These are phyloP conservation scores for Eremothecium cymbalariae DNA, from an alignment of 1,139 yeast genomes.

Conservation along the genomic window DNA sequence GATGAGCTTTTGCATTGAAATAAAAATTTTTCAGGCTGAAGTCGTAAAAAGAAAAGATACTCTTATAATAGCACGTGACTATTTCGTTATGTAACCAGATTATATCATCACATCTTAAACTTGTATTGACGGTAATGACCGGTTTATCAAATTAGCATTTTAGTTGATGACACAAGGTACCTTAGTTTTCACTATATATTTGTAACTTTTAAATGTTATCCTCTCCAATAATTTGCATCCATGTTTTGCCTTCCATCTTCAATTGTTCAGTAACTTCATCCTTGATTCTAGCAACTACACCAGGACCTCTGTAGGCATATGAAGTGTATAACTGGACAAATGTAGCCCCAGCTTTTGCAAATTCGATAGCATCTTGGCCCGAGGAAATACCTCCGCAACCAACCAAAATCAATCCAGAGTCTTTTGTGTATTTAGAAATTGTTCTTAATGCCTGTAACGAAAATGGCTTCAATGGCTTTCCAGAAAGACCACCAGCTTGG, in stretches of 20 bases:
- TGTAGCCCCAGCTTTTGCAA: conserved; percentile 88
- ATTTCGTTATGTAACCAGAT: conserved; percentile 1
- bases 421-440: conserved; percentile 70
- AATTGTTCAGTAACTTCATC: conserved; percentile 65
- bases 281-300: conserved; percentile 68
- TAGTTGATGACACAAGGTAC: no score
- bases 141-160: no score
- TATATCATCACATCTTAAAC: background rate
- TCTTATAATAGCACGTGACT: no score
- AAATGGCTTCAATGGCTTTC: conserved; percentile 80
- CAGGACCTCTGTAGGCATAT: conserved; percentile 90
- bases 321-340: conserved; percentile 82
- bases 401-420: conserved; percentile 55
- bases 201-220: conserved; percentile 34
- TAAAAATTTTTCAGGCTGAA: no score
- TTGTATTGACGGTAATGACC: background rate
- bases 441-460: conserved; percentile 62
- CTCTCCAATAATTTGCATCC: conserved; percentile 67
- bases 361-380: conserved; percentile 85
- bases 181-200: no score
- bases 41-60: no score
- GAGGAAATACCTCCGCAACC: conserved; percentile 92
- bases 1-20: no score
- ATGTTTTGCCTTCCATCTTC: conserved; percentile 66
- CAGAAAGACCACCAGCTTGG: conserved; percentile 86